These are phyloP conservation scores for Hemileccinum impolitum DNA, from an alignment of 768 basidiomycete species.

Conservation along the genomic window DNA sequence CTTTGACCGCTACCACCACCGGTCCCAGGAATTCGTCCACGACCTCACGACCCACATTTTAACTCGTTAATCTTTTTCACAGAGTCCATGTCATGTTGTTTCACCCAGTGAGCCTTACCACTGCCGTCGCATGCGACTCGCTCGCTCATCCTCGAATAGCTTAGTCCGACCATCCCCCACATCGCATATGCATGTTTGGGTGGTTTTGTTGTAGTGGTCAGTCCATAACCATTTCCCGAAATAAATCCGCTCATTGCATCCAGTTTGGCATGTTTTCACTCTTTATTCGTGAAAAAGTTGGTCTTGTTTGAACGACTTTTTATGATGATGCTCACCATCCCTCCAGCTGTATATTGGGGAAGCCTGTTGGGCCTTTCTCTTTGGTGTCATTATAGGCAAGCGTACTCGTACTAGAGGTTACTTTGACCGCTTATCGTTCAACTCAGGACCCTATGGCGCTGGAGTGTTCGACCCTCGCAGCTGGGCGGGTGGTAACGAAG, in stretches of 20 bases:
- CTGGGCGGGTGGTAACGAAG: conserved; percentile 56
- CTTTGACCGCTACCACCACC: conserved; percentile 8
- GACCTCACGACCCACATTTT: not conserved
- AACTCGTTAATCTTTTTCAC: not conserved
- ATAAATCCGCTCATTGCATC: not conserved
- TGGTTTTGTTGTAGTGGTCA: conserved; percentile 74
- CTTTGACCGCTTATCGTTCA: conserved; percentile 4
- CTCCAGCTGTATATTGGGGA: conserved; percentile 86
- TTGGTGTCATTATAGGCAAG: conserved; percentile 85
- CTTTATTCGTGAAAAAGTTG: conserved; percentile 81
- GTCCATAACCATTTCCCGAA: conserved; percentile 22
- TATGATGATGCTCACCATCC: conserved; percentile 6
- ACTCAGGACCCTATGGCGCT: conserved; percentile 75
- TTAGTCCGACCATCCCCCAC: conserved; percentile 63
- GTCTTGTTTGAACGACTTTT: conserved; percentile 8
- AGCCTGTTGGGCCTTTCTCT: conserved; percentile 92
- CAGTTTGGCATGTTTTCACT: conserved; percentile 96
- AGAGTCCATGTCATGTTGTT: conserved; percentile 42
- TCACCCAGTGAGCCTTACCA: conserved; percentile 41
- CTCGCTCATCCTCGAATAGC: conserved; percentile 10
- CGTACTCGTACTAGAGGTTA: conserved; percentile 5
- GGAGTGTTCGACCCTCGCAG: conserved; percentile 77
- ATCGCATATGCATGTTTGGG: conserved; percentile 77
- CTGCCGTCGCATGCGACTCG: not conserved
- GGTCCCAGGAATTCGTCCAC: not conserved